Evolutionary conservation across 1,284 basidiomycete species (phyloP), one percentile per base, ranked within the genome.

Genomic region (Bjerkandera adusta): DNA sequence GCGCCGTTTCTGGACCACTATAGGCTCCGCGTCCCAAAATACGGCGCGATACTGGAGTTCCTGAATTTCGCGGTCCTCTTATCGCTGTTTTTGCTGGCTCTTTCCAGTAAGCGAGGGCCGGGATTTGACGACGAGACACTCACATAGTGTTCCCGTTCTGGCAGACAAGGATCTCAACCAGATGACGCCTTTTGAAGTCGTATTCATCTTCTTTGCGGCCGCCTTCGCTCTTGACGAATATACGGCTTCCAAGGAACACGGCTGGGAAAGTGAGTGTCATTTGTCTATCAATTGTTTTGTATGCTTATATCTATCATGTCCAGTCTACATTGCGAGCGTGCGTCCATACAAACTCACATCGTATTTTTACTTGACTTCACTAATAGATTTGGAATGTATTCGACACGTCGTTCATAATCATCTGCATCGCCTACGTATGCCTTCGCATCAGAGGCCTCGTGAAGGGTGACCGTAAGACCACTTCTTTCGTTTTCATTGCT

Each of bases 1-100:
- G 80, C 85, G 0, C 85, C 91, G 0, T 89, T 91, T 68, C 73
- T 95, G 21, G 85, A 95, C 57, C 89, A 93, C 59, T 91, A 91
- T 60, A 84, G 90, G 50, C 69, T 93, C 32, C 82, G 89, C 22
- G 89, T 94, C 5, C 92, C 92, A 4, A 79, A 77, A 56, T 94
- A 92, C 65, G 77, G 87, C 10, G 81, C 81, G 11, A 81, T 85
- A 40, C 69, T 94, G 51, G 91, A 94, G 61, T 88, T 92, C 57
- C 52, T 85, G 41, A 91, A 87, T 55, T 86, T 92, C 57, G 72
- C 76, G 0, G 56, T 83, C 5, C 73, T 95, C 8, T 61, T 91
- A 33, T 55, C 83, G 5, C 76, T 82, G 0, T 92, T 92, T 61
- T 67, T 89, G n/a, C 63, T 89, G 41, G 92, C 80, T 59, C 72